These are phyloP conservation scores for Ascobolus immersus DNA, from an alignment of 495 filamentous ascomycete species.

Conservation along the genomic window DNA sequence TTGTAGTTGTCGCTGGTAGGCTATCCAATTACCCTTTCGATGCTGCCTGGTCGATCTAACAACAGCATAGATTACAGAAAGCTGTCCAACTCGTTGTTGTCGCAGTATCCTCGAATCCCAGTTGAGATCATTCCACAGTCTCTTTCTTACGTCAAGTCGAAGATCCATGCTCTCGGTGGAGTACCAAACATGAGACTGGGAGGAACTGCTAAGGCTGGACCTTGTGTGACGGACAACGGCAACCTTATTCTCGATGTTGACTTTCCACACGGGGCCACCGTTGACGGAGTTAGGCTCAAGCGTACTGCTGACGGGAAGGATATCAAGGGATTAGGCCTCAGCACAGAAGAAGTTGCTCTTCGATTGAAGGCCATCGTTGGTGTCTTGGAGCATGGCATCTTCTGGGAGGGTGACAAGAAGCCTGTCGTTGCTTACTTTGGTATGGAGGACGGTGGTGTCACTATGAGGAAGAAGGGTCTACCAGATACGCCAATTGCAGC, in stretches of 20 bases:
- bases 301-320: too few relatives aligned
- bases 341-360: slow-evolving; percentile 25
- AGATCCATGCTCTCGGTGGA: slow-evolving; percentile 44
- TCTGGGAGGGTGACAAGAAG: slow-evolving; percentile 61
- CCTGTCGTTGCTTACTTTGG: slow-evolving; percentile 89
- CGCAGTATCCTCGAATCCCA: slow-evolving; percentile 54
- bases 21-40: slow-evolving; percentile 2
- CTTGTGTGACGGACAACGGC: slow-evolving; percentile 74
- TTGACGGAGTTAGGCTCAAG: slow-evolving; percentile 11
- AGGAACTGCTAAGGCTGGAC: slow-evolving; percentile 43
- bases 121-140: slow-evolving; percentile 80
- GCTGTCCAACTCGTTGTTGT: slow-evolving; percentile 49
- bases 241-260: slow-evolving; percentile 86
- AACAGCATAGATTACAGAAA: slow-evolving; percentile 50
- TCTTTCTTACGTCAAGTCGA: slow-evolving; percentile 39
- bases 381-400: slow-evolving; percentile 78
- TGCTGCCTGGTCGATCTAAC: too few relatives aligned
- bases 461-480: background rate
- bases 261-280: slow-evolving; percentile 34
- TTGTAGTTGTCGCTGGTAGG: slow-evolving; percentile 75
- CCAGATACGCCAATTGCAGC: too few relatives aligned
- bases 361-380: slow-evolving; percentile 60
- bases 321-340: slow-evolving; percentile 8
- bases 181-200: slow-evolving; percentile 37
- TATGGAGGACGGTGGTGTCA: slow-evolving; percentile 51